Conservation (phyloP, 495 filamentous ascomycete genomes). For the Coniosporium apollinis region DNA sequence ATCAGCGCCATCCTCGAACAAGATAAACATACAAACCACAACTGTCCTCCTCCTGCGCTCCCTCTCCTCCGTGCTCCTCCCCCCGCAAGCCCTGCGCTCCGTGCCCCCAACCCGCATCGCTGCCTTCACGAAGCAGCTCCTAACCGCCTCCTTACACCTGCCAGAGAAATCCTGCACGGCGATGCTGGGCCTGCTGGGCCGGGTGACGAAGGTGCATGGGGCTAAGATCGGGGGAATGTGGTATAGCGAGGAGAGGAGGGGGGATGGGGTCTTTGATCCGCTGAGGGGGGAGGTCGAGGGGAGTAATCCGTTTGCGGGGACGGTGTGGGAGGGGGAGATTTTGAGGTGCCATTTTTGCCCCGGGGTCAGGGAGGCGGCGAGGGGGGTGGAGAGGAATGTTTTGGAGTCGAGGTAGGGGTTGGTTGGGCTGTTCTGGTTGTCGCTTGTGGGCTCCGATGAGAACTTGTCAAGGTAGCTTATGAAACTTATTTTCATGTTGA, state of each 20-base stretch:
- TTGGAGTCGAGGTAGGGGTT: slow-evolving; percentile 3
- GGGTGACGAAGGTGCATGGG: slow-evolving; percentile 56
- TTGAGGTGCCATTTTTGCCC: slow-evolving; percentile 73
- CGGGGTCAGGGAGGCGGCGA: slow-evolving; percentile 60
- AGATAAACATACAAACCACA: slow-evolving; percentile 84
- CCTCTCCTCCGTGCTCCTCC: slow-evolving; percentile 58
- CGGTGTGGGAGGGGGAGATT: slow-evolving; percentile 87
- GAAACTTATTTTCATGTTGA: neutral
- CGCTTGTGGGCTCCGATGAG: neutral
- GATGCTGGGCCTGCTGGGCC: slow-evolving; percentile 51
- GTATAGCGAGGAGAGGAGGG: slow-evolving; percentile 79
- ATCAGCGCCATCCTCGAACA: slow-evolving; percentile 20
- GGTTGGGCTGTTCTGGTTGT: neutral
- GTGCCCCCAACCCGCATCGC: slow-evolving; percentile 65
- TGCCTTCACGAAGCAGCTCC: slow-evolving; percentile 82
- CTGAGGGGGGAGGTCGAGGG: slow-evolving; percentile 46
- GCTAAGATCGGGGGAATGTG: slow-evolving; percentile 55
- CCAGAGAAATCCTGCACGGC: slow-evolving; percentile 79
- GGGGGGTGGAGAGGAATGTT: slow-evolving; percentile 50
- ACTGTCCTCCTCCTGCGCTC: slow-evolving; percentile 79
- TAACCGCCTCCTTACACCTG: slow-evolving; percentile 63
- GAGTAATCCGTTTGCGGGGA: slow-evolving; percentile 77
- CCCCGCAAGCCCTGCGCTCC: slow-evolving; percentile 36
- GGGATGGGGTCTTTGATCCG: slow-evolving; percentile 55
- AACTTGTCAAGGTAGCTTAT: neutral